Conservation (phyloP, 2,329 filamentous ascomycete species). For the Talaromyces funiculosus region DNA sequence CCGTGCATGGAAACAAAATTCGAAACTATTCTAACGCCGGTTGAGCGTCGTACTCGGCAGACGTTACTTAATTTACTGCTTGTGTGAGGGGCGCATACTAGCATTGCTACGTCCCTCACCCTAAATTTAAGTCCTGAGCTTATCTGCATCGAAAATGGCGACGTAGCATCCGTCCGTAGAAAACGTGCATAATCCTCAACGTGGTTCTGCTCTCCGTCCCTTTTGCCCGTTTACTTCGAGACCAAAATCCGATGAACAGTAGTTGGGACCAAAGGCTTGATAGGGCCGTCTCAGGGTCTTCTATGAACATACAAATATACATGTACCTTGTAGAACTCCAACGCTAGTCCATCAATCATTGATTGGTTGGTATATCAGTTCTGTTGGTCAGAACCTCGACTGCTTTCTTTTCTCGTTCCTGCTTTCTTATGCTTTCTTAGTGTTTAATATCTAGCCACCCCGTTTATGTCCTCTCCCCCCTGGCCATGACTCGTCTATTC, state of each 20-base stretch:
- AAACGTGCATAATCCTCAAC: background rate
- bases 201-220: background rate
- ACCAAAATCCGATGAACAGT: too few relatives aligned
- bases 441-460: background rate
- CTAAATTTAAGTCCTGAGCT: background rate
- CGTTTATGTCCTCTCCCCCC: background rate
- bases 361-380: background rate
- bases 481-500: background rate
- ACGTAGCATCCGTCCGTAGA: background rate
- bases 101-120: background rate
- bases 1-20: background rate
- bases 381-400: background rate
- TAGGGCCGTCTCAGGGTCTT: background rate
- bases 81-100: background rate
- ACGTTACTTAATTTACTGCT: background rate
- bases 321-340: background rate
- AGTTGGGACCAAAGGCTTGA: background rate
- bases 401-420: background rate
- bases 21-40: background rate
- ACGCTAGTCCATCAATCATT: background rate
- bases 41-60: background rate
- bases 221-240: too few relatives aligned
- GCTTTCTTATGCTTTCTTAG: slow-evolving; percentile 1
- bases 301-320: background rate
- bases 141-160: slow-evolving; percentile 1